Evolutionary conservation across 257 asterid species (phyloP), one percentile per base, ranked within the genome.

Genomic region (Paraleonurus japonicus): DNA sequence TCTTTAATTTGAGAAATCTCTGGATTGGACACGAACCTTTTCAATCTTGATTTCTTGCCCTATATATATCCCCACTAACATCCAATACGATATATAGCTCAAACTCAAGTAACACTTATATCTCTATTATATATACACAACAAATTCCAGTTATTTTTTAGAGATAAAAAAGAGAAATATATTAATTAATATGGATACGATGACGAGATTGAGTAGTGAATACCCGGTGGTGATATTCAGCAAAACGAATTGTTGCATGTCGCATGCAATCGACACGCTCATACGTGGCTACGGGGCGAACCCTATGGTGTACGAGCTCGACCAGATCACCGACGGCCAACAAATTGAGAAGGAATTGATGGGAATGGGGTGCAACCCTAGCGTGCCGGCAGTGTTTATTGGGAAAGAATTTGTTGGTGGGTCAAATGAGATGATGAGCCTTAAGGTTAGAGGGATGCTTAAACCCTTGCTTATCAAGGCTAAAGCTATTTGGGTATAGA

Each of bases 211-310:
- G 35, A 95, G 81, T 15, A 55, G 79, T 69, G 53, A 79, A 71
- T n/a, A 45, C 15, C 82, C 96, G 1, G 87, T 84, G 66, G 95
- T 90, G 70, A 79, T 90, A 1, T 86, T 87, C 81, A 88, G 83
- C 78, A 88, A 86, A 74, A 83, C 75, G 32, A 72, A 10, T 26
- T 90, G 90, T 53, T 81, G 90, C 90, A 84, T 87, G 57, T 85
- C 88, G 0, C 80, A 90, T 54, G 67, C 83, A 13, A 83, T 90
- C 4, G 30, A 75, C 33, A 64, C 48, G 26, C 53, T 90, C 26
- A 79, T 90, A 16, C 75, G 81, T 9, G 55, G 86, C n/a, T 90
- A 82, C n/a, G 87, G 90, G 15, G 95, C 90, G 7, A 85, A 79
- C 54, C 90, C 92, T 0, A 6, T 1, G 0, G 77, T 85, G 12